phyloP scores from a whole-genome alignment of 2,329 filamentous ascomycete species.

The Fulvia fulva region DNA sequence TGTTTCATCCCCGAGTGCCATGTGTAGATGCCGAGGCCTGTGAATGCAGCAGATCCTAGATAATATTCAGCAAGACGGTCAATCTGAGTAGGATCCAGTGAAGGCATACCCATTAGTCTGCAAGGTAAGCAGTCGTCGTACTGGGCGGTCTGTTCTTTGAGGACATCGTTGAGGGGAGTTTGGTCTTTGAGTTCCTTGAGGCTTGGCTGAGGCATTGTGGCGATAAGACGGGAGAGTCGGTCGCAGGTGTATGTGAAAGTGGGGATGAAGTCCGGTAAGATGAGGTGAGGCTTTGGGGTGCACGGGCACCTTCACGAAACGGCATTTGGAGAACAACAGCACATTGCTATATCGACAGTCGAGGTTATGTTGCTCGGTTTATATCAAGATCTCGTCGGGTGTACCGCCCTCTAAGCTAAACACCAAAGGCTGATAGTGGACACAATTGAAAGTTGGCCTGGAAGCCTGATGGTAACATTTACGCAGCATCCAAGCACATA shows the following conservation, averaged over 20 bases:
- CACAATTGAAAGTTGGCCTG: too few relatives aligned
- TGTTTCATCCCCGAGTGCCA: conserved; percentile 46
- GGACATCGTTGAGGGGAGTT: conserved; percentile 19
- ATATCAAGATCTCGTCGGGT: too few relatives aligned
- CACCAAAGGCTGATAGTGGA: too few relatives aligned
- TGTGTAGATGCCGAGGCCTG: conserved; percentile 45
- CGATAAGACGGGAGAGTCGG: neutral
- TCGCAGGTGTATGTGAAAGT: too few relatives aligned
- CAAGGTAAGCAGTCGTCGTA: conserved; percentile 35
- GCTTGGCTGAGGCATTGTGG: conserved; percentile 3
- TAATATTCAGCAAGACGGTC: neutral
- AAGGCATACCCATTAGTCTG: conserved; percentile 34
- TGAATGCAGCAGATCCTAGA: conserved; percentile 43
- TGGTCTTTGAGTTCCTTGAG: conserved; percentile 17
- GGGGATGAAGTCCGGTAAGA: neutral
- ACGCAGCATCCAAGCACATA: neutral
- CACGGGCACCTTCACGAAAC: neutral
- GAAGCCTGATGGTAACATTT: neutral
- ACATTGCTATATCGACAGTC: neutral
- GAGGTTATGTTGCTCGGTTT: too few relatives aligned
- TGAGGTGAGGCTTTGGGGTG: neutral
- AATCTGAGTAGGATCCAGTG: too few relatives aligned
- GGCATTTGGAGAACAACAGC: neutral
- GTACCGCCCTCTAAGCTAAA: too few relatives aligned
- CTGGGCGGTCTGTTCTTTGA: conserved; percentile 24